Conservation (phyloP, 768 basidiomycete species). For the Cyathus striatus region DNA sequence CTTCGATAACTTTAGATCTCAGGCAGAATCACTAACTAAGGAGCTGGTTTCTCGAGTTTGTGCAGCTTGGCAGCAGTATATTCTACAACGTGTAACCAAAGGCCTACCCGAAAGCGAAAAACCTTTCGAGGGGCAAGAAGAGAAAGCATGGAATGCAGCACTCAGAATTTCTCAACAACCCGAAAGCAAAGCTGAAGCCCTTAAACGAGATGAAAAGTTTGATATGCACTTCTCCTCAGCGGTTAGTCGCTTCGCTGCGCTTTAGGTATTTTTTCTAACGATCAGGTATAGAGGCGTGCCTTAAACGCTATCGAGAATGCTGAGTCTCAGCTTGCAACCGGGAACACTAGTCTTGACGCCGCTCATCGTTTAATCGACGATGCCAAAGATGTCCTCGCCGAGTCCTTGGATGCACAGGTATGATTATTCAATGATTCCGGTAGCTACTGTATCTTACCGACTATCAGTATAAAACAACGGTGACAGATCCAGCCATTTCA, state of each 20-base stretch:
- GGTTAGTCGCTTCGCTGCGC: constrained; percentile 34
- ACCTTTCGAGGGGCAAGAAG: constrained; percentile 44
- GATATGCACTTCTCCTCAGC: constrained; percentile 82
- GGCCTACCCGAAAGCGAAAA: constrained; percentile 50
- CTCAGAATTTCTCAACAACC: constrained; percentile 41
- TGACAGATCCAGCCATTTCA: constrained; percentile 84
- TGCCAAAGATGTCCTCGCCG: constrained; percentile 72
- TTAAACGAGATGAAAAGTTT: constrained; percentile 87
- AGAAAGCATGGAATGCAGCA: constrained; percentile 53
- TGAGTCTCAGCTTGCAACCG: constrained; percentile 32
- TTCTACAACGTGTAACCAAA: constrained; percentile 58
- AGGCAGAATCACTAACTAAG: constrained; percentile 49
- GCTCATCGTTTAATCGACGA: constrained; percentile 63
- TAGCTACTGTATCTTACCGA: not conserved
- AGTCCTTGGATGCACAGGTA: constrained; percentile 73
- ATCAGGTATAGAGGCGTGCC: constrained; percentile 37
- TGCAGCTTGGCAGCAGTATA: constrained; percentile 63
- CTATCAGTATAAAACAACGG: constrained; percentile 67
- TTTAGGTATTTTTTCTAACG: not conserved
- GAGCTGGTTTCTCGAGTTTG: constrained; percentile 53
- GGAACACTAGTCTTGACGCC: constrained; percentile 32
- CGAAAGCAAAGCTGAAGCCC: constrained; percentile 61
- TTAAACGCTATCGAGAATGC: constrained; percentile 50
- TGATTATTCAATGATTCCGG: constrained; percentile 8
- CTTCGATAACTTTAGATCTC: constrained; percentile 53